Evolutionary conservation across 1,284 basidiomycete genomes (phyloP).

Genomic region (Sanghuangporus sanghuang): DNA sequence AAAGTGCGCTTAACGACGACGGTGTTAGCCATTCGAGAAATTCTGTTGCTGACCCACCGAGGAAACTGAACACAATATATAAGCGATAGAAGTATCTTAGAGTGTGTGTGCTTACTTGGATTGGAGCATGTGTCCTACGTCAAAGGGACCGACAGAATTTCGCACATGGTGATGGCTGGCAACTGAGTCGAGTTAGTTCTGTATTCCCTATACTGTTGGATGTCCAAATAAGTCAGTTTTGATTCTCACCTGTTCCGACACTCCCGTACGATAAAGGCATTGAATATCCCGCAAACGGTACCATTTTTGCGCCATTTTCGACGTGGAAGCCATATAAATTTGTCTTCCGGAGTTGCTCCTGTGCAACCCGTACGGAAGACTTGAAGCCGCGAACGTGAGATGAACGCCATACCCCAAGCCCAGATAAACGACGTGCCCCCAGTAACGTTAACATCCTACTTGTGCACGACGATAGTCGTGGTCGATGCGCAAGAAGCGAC

Average conservation of each 20-base stretch:
- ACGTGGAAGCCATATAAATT: slow-evolving; percentile 91
- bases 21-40: slow-evolving; percentile 88
- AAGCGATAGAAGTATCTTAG: slow-evolving; percentile 3
- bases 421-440: background rate
- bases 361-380: background rate
- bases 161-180: slow-evolving; percentile 92
- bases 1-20: slow-evolving; percentile 67
- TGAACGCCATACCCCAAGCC: background rate
- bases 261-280: slow-evolving; percentile 91
- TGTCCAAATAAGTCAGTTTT: background rate
- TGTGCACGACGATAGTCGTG: background rate
- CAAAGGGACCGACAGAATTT: slow-evolving; percentile 83
- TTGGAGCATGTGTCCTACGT: slow-evolving; percentile 98
- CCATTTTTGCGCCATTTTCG: slow-evolving; percentile 87
- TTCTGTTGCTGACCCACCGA: slow-evolving; percentile 63
- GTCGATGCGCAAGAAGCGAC: background rate
- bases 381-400: slow-evolving; percentile 3
- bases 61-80: slow-evolving; percentile 46
- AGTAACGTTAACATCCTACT: background rate
- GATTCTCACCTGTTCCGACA: slow-evolving; percentile 68
- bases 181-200: slow-evolving; percentile 41
- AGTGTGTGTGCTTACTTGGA: slow-evolving; percentile 49
- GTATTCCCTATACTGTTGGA: slow-evolving; percentile 6
- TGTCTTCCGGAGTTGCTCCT: slow-evolving; percentile 51
- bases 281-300: slow-evolving; percentile 90